phyloP scores from a whole-genome alignment of 805 yeast genomes.

The Ogataea siamensis region DNA sequence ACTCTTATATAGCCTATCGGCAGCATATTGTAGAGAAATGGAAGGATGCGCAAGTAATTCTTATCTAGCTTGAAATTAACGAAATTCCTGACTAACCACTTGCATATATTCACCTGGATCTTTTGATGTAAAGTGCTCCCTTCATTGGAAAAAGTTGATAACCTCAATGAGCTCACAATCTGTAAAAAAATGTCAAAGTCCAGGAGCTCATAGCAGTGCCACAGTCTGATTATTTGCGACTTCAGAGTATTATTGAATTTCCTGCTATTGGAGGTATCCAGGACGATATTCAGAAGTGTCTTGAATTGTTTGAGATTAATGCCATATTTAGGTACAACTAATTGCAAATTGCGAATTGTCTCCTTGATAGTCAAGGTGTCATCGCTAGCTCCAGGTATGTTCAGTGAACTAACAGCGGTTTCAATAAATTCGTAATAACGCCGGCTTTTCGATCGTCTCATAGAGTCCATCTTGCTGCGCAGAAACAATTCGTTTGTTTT shows the following conservation, averaged over 20 bases:
- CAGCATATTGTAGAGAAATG: slow-evolving; percentile 27
- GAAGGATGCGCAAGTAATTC: slow-evolving; percentile 20
- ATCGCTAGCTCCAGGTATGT: neutral
- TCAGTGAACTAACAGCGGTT: slow-evolving; percentile 7
- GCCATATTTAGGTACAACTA: slow-evolving; percentile 29
- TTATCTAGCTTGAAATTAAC: slow-evolving; percentile 23
- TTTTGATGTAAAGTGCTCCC: slow-evolving; percentile 17
- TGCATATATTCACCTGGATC: slow-evolving; percentile 22
- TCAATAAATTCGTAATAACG: slow-evolving; percentile 16
- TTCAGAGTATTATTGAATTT: slow-evolving; percentile 18
- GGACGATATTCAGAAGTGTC: slow-evolving; percentile 21
- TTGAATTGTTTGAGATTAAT: slow-evolving; percentile 19
- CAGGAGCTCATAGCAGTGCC: slow-evolving; percentile 23
- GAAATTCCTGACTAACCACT: slow-evolving; percentile 23
- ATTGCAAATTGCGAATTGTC: slow-evolving; percentile 17
- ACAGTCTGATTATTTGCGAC: slow-evolving; percentile 14
- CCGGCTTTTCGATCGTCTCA: slow-evolving; percentile 5
- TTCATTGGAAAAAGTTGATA: slow-evolving; percentile 23
- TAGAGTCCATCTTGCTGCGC: neutral
- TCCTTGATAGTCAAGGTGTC: slow-evolving; percentile 8
- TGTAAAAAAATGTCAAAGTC: slow-evolving; percentile 24
- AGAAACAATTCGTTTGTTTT: slow-evolving; percentile 4
- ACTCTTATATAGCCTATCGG: slow-evolving; percentile 30
- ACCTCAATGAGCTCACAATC: slow-evolving; percentile 23
- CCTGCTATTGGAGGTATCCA: slow-evolving; percentile 17